These are phyloP conservation scores for Alternaria infectoria DNA, from an alignment of 2,329 filamentous ascomycete species.

Conservation along the genomic window DNA sequence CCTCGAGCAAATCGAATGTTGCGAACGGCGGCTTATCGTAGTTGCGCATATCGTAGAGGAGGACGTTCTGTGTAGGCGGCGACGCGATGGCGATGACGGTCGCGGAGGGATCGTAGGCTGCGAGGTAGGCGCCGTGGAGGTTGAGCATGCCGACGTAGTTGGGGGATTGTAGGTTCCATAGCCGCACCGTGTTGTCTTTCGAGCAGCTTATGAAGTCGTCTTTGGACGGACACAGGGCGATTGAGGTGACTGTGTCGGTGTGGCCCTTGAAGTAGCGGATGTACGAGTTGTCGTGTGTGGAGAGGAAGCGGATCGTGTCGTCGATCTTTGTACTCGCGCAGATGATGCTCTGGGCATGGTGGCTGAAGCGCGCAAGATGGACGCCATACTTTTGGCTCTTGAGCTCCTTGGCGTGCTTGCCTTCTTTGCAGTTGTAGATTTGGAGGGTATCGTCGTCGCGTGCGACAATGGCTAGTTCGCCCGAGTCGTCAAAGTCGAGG, in stretches of 20 bases:
- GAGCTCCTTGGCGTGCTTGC: slow-evolving; percentile 84
- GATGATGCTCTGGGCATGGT: slow-evolving; percentile 87
- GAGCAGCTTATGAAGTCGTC: slow-evolving; percentile 94
- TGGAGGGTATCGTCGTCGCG: slow-evolving; percentile 95
- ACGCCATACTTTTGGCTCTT: slow-evolving; percentile 97
- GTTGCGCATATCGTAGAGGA: slow-evolving; percentile 92
- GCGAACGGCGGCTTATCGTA: slow-evolving; percentile 91
- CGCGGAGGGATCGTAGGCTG: slow-evolving; percentile 90
- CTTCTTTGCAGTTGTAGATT: slow-evolving; percentile 91
- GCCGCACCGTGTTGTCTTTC: slow-evolving; percentile 85
- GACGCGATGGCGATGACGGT: slow-evolving; percentile 90
- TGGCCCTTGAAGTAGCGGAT: slow-evolving; percentile 96
- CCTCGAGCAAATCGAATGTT: slow-evolving; percentile 78
- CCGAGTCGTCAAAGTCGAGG: slow-evolving; percentile 94
- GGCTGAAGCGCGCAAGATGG: slow-evolving; percentile 92
- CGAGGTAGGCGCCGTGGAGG: slow-evolving; percentile 79
- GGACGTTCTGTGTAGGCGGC: slow-evolving; percentile 75
- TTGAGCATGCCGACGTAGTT: slow-evolving; percentile 81
- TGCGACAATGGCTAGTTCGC: slow-evolving; percentile 88
- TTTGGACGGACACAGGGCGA: slow-evolving; percentile 81
- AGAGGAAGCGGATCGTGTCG: slow-evolving; percentile 84
- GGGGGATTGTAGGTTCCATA: slow-evolving; percentile 87
- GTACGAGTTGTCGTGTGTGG: slow-evolving; percentile 93
- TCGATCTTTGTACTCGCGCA: slow-evolving; percentile 97
- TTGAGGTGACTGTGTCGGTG: slow-evolving; percentile 79